phyloP scores from a whole-genome alignment of 2,329 filamentous ascomycete species.

The Hawksworthiomyces lignivorus region DNA sequence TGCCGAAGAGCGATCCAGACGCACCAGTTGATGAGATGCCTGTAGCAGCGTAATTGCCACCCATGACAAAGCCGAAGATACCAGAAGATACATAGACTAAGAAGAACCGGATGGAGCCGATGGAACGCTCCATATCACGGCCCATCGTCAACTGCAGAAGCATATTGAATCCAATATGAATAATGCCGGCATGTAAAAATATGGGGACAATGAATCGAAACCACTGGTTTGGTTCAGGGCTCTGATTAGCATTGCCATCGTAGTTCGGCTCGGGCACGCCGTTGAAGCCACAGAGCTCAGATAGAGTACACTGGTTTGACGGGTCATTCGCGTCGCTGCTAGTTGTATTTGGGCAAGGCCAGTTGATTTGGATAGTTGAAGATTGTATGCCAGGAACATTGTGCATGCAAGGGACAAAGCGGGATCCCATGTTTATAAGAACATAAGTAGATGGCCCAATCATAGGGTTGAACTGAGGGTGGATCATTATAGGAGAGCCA shows the following conservation, averaged over 20 bases:
- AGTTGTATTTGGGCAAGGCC: conserved; percentile 78
- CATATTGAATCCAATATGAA: conserved; percentile 95
- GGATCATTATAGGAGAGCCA: conserved; percentile 66
- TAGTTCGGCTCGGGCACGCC: conserved; percentile 63
- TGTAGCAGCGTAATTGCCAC: conserved; percentile 82
- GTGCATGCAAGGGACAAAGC: conserved; percentile 93
- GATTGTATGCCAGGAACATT: conserved; percentile 60
- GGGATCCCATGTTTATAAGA: conserved; percentile 93
- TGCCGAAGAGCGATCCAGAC: conserved; percentile 83
- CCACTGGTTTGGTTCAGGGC: conserved; percentile 80
- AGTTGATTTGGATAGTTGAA: conserved; percentile 40
- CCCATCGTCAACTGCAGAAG: conserved; percentile 84
- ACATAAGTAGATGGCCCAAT: conserved; percentile 88
- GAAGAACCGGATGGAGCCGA: conserved; percentile 80
- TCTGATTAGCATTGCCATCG: conserved; percentile 40
- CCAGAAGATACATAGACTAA: conserved; percentile 85
- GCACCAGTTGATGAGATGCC: conserved; percentile 80
- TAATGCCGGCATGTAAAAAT: conserved; percentile 86
- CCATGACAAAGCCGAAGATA: conserved; percentile 93
- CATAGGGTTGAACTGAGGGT: conserved; percentile 91
- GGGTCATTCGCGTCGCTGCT: conserved; percentile 40
- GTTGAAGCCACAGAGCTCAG: conserved; percentile 74
- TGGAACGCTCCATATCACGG: conserved; percentile 84
- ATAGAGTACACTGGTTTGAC: conserved; percentile 60
- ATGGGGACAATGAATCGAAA: conserved; percentile 93